Base-by-base conservation (phyloP, 352 stramenopile species). In the Pythium folliculosum region DNA sequence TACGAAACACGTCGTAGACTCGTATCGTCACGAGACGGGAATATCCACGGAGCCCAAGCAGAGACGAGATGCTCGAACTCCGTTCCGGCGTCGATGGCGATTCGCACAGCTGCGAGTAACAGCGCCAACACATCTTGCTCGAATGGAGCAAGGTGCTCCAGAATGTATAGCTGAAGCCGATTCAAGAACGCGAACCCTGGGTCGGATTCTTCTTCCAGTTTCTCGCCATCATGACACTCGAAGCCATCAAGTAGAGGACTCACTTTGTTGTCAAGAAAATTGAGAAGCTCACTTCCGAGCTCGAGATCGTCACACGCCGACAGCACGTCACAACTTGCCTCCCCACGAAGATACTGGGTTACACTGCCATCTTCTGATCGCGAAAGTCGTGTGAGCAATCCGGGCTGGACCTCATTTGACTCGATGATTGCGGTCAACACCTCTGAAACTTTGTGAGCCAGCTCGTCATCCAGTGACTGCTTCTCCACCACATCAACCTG, bases 341-440 rank as follows among this genome's bases (percentile, higher is more conserved):
- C 25, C 23, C 50, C 50, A 16, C 50, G 30, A 14, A 57, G 30
- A 25, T 27, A 57, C 27, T 14, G 14, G 16, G 7, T 27, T 37
- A 57, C 27, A 19, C 16, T 44, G 6, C 25, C 22, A 27, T 57
- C 30, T 17, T 17, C n/a, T 9, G 38, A 37, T 17, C 5, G 6
- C 27, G 21, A 45, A 10, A 4, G 25, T 1, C 14, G 22, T 3
- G 51, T 37, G 30, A 57, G 67, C 17, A 67, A 21, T 21, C 54
- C 59, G 4, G 37, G 19, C 35, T 72, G 67, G 14, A 9, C 12
- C 35, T 64, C 12, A 0, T 23, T 32, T 17, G 65, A 72, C 23
- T 67, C 45, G 37, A 72, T 35, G 17, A 72, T 67, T 14, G 45
- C 57, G 17, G 40, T 63, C 21, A 71, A 40, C 5, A 63, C 38